A percentile compares a stretch with the other conserved stretches of the same genome.
These are phyloP conservation scores for Chaetomium fimeti DNA, from an alignment of 495 filamentous ascomycete genomes.

Conservation along the genomic window DNA sequence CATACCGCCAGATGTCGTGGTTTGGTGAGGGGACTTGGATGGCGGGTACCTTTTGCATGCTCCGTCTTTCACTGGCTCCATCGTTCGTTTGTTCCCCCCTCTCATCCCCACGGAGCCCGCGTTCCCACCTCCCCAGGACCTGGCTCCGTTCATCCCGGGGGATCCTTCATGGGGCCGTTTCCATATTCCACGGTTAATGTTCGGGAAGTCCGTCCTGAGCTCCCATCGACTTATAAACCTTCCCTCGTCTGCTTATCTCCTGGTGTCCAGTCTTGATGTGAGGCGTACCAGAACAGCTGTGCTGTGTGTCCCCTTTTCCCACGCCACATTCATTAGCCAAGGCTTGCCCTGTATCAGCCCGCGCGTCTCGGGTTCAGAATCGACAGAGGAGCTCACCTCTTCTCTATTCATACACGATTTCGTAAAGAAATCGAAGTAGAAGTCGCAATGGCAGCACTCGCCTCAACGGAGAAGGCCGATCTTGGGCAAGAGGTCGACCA, in stretches of 20 bases:
- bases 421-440: not conserved
- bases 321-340: constrained; percentile 8
- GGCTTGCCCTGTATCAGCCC: not conserved
- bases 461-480: constrained; percentile 32
- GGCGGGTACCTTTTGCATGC: constrained; percentile 20
- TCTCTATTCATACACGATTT: not conserved
- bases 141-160: constrained; percentile 18
- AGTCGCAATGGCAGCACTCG: constrained; percentile 18
- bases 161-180: constrained; percentile 20
- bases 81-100: constrained; percentile 10
- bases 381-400: not conserved
- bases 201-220: constrained; percentile 18
- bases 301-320: constrained; percentile 15
- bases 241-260: constrained; percentile 10
- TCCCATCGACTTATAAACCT: constrained; percentile 22
- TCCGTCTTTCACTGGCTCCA: constrained; percentile 9
- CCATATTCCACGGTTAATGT: constrained; percentile 27
- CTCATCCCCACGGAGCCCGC: not conserved
- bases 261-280: not conserved
- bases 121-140: constrained; percentile 13
- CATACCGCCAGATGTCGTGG: constrained; percentile 17
- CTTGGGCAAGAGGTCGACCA: constrained; percentile 36
- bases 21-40: constrained; percentile 20
- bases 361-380: not conserved
- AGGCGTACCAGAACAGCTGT: constrained; percentile 16